phyloP scores from a whole-genome alignment of 2,329 filamentous ascomycete species.

The Ophiostoma piceae region DNA sequence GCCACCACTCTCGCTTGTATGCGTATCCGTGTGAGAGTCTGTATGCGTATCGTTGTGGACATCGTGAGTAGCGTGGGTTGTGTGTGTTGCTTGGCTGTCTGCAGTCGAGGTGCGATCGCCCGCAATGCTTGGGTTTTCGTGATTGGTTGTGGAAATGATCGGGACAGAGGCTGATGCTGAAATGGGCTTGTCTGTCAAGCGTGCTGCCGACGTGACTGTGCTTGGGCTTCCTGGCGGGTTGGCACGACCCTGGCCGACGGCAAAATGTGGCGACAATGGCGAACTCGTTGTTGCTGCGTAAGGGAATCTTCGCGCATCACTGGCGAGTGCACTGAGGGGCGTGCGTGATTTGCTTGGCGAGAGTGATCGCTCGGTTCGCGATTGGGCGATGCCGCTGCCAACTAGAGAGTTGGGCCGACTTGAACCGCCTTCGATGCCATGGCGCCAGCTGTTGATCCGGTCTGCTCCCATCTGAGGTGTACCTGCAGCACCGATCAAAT shows the following conservation, averaged over 20 bases:
- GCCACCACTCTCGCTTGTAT: conserved; percentile 26
- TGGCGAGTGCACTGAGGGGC: conserved; percentile 36
- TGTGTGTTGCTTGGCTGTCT: neutral
- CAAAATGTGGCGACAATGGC: conserved; percentile 24
- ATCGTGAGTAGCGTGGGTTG: neutral
- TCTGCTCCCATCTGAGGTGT: conserved; percentile 46
- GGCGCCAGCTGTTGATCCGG: conserved; percentile 82
- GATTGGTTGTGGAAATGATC: neutral
- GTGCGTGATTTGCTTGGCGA: conserved; percentile 47
- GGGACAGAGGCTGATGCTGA: neutral
- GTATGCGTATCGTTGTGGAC: neutral
- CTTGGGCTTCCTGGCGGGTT: conserved; percentile 27
- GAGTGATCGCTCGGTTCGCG: conserved; percentile 49
- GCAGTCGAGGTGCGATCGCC: neutral
- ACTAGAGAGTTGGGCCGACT: conserved; percentile 36
- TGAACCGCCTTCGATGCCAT: conserved; percentile 48
- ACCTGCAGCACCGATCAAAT: neutral
- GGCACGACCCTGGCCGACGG: neutral
- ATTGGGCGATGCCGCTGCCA: conserved; percentile 31
- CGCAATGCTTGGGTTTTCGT: neutral
- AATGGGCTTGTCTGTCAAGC: neutral
- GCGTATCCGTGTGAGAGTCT: conserved; percentile 8
- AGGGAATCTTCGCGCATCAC: conserved; percentile 44
- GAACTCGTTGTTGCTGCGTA: conserved; percentile 33
- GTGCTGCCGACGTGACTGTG: conserved; percentile 33